These are phyloP conservation scores for Hypoxylon intermedium DNA, from an alignment of 495 filamentous ascomycete genomes.

Conservation along the genomic window DNA sequence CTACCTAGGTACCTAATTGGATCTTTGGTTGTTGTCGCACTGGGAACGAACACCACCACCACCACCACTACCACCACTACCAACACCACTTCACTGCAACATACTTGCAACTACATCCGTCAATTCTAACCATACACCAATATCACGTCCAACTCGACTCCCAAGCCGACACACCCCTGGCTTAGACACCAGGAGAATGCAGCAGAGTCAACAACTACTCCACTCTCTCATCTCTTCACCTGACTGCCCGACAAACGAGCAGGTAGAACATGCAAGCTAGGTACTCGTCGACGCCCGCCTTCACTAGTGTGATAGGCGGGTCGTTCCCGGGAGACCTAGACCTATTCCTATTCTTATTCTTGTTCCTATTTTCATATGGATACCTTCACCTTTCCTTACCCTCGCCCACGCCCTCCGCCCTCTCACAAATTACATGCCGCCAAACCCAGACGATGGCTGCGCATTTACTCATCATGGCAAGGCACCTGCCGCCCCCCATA, in stretches of 20 bases:
- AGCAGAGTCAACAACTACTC: constrained; percentile 30
- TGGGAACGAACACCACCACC: constrained; percentile 10
- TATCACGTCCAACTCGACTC: constrained; percentile 2
- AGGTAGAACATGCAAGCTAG: constrained; percentile 24
- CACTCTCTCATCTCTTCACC: constrained; percentile 34
- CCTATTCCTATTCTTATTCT: constrained; percentile 17
- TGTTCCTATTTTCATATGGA: constrained; percentile 31
- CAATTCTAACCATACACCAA: constrained; percentile 1
- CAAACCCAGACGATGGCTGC: constrained; percentile 32
- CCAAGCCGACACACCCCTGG: constrained; percentile 23
- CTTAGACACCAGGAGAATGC: constrained; percentile 22
- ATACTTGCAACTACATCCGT: background rate
- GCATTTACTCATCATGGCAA: constrained; percentile 42
- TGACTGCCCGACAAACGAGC: constrained; percentile 43
- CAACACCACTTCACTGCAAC: background rate
- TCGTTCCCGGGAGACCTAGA: constrained; percentile 22
- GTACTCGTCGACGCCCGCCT: constrained; percentile 31
- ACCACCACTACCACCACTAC: constrained; percentile 5
- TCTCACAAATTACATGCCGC: constrained; percentile 33
- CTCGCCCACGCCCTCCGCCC: constrained; percentile 28
- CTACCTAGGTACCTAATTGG: background rate
- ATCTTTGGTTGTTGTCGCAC: constrained; percentile 7
- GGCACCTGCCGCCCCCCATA: constrained; percentile 35
- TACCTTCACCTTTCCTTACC: constrained; percentile 25
- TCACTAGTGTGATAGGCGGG: constrained; percentile 33